Evolutionary conservation across 345 rosid genomes (phyloP).

Genomic region (Reutealis trisperma): DNA sequence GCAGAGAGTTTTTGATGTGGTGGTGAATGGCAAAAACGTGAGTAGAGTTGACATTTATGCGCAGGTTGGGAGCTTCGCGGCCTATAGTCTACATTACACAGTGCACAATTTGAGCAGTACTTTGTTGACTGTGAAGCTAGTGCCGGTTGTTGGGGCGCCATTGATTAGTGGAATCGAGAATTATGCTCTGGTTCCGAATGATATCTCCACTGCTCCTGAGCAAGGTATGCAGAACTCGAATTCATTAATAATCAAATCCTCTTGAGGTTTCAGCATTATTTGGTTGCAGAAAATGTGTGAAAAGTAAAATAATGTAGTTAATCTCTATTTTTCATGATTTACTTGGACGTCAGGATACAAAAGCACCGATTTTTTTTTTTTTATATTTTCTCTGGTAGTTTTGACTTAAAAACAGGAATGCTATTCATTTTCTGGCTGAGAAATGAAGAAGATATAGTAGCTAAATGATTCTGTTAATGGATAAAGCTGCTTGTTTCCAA

Average conservation of each 20-base stretch:
- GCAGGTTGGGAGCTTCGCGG: conserved; percentile 69
- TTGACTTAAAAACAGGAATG: not conserved
- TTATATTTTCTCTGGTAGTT: not conserved
- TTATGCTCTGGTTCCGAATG: conserved; percentile 85
- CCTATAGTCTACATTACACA: conserved; percentile 50
- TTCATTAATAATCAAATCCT: not conserved
- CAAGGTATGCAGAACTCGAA: conserved; percentile 52
- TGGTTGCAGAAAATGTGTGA: not conserved
- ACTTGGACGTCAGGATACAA: not conserved
- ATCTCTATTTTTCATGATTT: not conserved
- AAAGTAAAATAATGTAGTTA: not conserved
- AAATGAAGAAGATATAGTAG: not conserved
- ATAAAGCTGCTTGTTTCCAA: not conserved
- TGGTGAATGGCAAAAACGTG: conserved; percentile 67
- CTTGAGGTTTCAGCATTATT: not conserved
- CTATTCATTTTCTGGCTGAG: not conserved
- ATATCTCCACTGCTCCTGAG: conserved; percentile 70
- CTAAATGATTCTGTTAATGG: not conserved
- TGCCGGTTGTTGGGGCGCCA: conserved; percentile 62
- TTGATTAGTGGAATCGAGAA: conserved; percentile 83
- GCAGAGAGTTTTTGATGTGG: conserved; percentile 71
- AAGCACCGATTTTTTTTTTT: not conserved
- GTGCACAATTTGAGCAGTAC: conserved; percentile 55
- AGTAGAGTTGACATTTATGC: conserved; percentile 65
- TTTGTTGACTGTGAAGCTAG: conserved; percentile 55